A percentile compares a stretch with the other conserved stretches of the same genome.
phyloP scores from a whole-genome alignment of 176 grass and related monocot species.

The Eleusine coracana region DNA sequence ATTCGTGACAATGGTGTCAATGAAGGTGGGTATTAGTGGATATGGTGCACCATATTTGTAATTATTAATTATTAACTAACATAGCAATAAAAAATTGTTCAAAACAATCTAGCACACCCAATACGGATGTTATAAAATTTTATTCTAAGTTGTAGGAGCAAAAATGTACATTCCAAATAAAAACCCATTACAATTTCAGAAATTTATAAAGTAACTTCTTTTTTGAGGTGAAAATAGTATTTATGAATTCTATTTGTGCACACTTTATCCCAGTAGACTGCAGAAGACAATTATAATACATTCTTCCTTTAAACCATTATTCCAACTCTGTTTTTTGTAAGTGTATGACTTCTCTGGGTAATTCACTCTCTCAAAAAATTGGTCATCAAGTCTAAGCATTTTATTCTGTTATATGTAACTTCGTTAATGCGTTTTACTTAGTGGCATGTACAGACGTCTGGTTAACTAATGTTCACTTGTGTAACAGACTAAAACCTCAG shows the following conservation, averaged over 20 bases:
- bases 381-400: too few species aligned
- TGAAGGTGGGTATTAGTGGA: slow-evolving; percentile 27
- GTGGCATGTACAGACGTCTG: background rate
- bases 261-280: background rate
- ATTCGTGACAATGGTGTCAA: slow-evolving; percentile 18
- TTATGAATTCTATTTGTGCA: background rate
- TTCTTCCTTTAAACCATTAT: background rate
- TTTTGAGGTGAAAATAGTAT: background rate
- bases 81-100: too few species aligned
- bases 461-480: background rate
- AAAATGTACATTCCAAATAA: too few species aligned
- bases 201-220: background rate
- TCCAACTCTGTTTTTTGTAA: background rate
- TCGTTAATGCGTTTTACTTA: background rate
- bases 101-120: too few species aligned
- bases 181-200: too few species aligned
- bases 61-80: too few species aligned
- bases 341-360: too few species aligned
- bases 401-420: background rate
- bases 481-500: slow-evolving; percentile 30
- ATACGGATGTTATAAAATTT: too few species aligned
- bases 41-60: background rate
- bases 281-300: background rate
- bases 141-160: too few species aligned
- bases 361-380: too few species aligned